These are phyloP conservation scores for Musa balbisiana DNA, from an alignment of 202 grass and related monocot genomes.

Conservation along the genomic window DNA sequence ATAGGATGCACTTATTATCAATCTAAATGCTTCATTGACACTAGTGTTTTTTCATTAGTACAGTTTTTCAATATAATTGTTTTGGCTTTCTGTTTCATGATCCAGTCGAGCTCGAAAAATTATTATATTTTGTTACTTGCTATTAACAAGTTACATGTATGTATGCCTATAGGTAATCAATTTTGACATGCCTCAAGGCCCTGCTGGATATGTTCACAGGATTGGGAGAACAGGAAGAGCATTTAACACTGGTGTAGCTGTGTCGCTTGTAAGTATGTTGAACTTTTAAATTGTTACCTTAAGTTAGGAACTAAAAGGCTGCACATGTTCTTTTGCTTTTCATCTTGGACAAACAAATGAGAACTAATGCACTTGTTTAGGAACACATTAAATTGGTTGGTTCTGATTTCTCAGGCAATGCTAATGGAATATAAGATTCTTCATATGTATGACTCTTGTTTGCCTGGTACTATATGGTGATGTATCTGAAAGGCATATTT, in stretches of 20 bases:
- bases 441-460: no score
- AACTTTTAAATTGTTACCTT: neutral
- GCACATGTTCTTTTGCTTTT: neutral
- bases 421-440: neutral
- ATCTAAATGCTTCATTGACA: neutral
- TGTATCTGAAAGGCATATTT: neutral
- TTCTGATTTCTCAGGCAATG: neutral
- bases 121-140: neutral
- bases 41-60: neutral
- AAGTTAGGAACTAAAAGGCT: neutral
- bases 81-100: neutral
- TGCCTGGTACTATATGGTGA: neutral
- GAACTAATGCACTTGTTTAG: neutral
- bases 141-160: conserved; percentile 21
- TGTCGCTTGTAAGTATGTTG: conserved; percentile 78
- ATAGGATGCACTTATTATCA: neutral
- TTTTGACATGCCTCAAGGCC: conserved; percentile 72
- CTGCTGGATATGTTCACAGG: conserved; percentile 90
- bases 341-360: neutral
- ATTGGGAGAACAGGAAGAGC: conserved; percentile 87
- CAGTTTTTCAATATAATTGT: neutral
- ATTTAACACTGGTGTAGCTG: conserved; percentile 67
- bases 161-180: conserved; percentile 64
- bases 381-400: neutral
- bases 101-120: no score